These are phyloP conservation scores for Linum usitatissimum DNA, from an alignment of 345 rosid species.

Conservation along the genomic window DNA sequence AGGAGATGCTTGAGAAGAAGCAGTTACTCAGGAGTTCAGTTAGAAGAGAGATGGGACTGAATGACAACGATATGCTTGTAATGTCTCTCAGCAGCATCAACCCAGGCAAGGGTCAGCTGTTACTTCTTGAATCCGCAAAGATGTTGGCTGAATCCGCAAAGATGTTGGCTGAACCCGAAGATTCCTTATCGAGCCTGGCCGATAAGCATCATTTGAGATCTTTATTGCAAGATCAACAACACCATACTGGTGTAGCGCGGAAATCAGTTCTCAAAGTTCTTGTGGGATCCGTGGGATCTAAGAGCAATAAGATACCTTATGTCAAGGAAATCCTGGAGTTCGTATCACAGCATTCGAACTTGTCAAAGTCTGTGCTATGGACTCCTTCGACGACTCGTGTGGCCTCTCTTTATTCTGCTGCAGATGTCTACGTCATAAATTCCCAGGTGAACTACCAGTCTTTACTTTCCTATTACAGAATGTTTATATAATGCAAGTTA, in stretches of 20 bases:
- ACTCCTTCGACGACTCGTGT: conserved; percentile 79
- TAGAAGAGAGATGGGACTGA: conserved; percentile 67
- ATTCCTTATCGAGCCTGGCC: conserved; percentile 25
- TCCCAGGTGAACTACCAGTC: conserved; percentile 54
- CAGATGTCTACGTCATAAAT: conserved; percentile 81
- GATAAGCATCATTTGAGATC: conserved; percentile 53
- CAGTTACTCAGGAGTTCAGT: conserved; percentile 49
- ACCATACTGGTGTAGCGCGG: conserved; percentile 18
- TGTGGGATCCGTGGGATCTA: conserved; percentile 94
- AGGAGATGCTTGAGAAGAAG: conserved; percentile 57
- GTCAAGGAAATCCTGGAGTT: conserved; percentile 57
- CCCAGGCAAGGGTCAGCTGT: conserved; percentile 80
- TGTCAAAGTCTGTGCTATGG: conserved; percentile 67
- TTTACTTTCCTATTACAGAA: neutral
- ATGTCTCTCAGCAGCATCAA: conserved; percentile 92
- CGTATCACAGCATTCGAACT: conserved; percentile 49
- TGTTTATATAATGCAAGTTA: neutral
- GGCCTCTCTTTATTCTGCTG: conserved; percentile 86
- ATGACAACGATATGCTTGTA: conserved; percentile 70
- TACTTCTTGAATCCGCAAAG: conserved; percentile 63
- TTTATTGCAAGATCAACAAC: conserved; percentile 32
- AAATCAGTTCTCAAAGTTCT: conserved; percentile 57
- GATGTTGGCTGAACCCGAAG: conserved; percentile 32
- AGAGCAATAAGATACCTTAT: conserved; percentile 82
- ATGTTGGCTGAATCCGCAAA: conserved; percentile 34